Evolutionary conservation across 202 grass and related monocot genomes (phyloP).

Genomic region (Miscanthus sacchariflorus): DNA sequence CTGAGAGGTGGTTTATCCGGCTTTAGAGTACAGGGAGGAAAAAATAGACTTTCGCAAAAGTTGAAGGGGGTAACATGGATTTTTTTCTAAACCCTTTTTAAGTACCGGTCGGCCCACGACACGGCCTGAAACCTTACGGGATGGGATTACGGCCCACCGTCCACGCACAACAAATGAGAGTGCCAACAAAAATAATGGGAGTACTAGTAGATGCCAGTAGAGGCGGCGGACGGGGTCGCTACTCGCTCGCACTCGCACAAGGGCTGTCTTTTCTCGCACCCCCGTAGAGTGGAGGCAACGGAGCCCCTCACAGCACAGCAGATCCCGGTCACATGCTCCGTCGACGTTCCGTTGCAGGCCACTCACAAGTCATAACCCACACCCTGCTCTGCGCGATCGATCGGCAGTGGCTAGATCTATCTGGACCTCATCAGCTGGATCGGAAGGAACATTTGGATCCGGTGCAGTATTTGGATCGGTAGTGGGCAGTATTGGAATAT

Average conservation of each 20-base stretch:
- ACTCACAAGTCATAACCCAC: not conserved
- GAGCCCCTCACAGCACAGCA: not conserved
- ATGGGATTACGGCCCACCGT: not conserved
- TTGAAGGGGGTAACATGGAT: too few relatives aligned
- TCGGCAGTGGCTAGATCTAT: not conserved
- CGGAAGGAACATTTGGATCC: not conserved
- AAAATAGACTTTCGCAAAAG: too few relatives aligned
- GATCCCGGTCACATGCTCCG: conserved; percentile 4
- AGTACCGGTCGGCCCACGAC: not conserved
- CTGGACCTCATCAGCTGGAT: not conserved
- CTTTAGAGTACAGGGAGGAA: too few relatives aligned
- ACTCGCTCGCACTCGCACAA: not conserved
- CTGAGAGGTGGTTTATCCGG: too few relatives aligned
- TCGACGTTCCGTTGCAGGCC: not conserved
- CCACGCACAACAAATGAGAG: not conserved
- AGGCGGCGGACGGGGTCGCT: too few relatives aligned
- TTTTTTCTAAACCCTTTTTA: not conserved
- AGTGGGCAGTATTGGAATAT: not conserved
- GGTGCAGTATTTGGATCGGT: not conserved
- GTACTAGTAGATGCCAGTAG: too few relatives aligned
- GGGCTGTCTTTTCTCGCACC: not conserved
- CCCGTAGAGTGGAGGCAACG: not conserved
- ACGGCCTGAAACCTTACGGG: not conserved
- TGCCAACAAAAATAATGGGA: too few relatives aligned
- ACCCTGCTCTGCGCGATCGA: not conserved